A percentile compares a stretch with the other conserved stretches of the same genome.
Conservation (phyloP, 192 early-diverging fungal genomes). For the Spizellomyces punctatus region DNA sequence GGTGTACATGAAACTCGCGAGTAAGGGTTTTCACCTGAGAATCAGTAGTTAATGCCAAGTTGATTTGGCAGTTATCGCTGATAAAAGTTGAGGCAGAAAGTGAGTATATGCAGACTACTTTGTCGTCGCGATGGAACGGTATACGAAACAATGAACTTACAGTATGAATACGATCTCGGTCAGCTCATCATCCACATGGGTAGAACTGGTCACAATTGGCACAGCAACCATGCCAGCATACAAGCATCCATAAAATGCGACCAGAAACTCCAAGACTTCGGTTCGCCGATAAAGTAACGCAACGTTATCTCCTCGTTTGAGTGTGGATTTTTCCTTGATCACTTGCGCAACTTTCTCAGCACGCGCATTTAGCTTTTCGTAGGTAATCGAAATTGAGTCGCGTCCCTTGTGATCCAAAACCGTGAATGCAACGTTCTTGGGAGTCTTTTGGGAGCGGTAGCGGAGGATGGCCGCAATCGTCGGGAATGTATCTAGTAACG, state of each 20-base stretch:
- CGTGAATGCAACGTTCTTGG: constrained; percentile 63
- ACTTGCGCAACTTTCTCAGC: constrained; percentile 73
- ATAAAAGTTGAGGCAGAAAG: neutral
- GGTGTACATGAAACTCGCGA: constrained; percentile 67
- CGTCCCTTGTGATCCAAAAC: constrained; percentile 75
- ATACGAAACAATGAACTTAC: neutral
- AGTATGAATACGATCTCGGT: constrained; percentile 78
- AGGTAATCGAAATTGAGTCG: constrained; percentile 68
- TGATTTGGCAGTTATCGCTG: constrained; percentile 37
- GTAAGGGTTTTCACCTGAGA: constrained; percentile 72
- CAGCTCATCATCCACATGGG: constrained; percentile 60
- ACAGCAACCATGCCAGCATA: constrained; percentile 81
- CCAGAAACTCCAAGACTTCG: constrained; percentile 82
- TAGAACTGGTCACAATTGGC: constrained; percentile 72
- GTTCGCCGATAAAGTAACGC: constrained; percentile 79
- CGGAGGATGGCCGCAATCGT: constrained; percentile 70
- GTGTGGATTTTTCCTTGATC: constrained; percentile 62
- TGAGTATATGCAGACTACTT: neutral
- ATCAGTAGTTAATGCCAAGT: constrained; percentile 81
- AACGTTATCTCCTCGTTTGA: constrained; percentile 68
- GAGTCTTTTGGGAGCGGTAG: constrained; percentile 63
- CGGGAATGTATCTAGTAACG: constrained; percentile 54
- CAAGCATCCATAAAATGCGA: constrained; percentile 80
- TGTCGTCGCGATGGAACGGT: neutral
- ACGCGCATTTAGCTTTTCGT: constrained; percentile 69